Evolutionary conservation across 768 basidiomycete species (phyloP), one percentile per base, ranked within the genome.

Genomic region (Amanita polypyramis): DNA sequence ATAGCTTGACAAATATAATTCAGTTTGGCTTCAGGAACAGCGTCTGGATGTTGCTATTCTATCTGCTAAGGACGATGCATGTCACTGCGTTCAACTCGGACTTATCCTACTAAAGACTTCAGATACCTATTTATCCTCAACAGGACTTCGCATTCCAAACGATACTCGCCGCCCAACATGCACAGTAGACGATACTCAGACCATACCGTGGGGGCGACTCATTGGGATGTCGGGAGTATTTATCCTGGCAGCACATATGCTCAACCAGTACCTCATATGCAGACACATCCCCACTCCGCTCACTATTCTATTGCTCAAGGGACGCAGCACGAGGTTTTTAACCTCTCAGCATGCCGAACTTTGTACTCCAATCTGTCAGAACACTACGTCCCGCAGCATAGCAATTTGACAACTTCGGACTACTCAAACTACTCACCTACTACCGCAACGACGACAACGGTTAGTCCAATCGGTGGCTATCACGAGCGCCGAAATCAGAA

Each of bases 21-120:
- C 39, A 49, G 32, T 49, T 49, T 49, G 47, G 47, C 47, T 49
- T 49, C 47, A 49, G 47, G 47, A 41, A 49, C 47, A 32, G 25
- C 33, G 20, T 20, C 30, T 41, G 27, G 17, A 36, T 17, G n/a
- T 46, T 46, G 45, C 11, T 20, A 42, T 29, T 32, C 39, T 49
- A 40, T 46, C 20, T 37, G 45, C 45, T 46, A 46, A 46, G 20
- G 32, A 49, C 47, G 47, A 49, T 42, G 9, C 15, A 32, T 47
- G 23, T 21, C 46, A 42, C 11, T 27, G 47, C 47, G 39, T 12
- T 19, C 14, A 34, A 42, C 30, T 39, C 47, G 47, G 47, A 49
- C 15, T 11, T 10, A 11, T 42, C 29, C 47, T 33, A 29, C 30
- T 25, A 15, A 33, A 40, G 38, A 27, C 40, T 3, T 30, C 34